Percentiles rank a stretch among this genome's conserved stretches.
phyloP scores from a whole-genome alignment of 495 filamentous ascomycete genomes.

The Trypethelium eluteriae region DNA sequence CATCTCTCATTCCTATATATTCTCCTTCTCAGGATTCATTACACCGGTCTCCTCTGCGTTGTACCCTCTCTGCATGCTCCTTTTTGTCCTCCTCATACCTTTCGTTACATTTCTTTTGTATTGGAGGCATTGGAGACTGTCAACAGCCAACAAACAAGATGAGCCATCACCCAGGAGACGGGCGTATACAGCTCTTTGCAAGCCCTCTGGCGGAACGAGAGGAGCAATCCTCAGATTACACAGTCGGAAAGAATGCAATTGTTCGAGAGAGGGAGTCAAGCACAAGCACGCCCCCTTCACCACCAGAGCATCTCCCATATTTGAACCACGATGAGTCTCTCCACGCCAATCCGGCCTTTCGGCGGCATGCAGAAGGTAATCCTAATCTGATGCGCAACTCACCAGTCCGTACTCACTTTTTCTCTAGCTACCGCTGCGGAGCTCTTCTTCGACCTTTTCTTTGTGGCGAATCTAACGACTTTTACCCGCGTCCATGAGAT shows the following conservation, averaged over 20 bases:
- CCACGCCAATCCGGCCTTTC: constrained; percentile 26
- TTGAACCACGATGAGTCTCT: constrained; percentile 20
- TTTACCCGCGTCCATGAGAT: constrained; percentile 30
- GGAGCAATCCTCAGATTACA: background rate
- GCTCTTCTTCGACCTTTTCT: constrained; percentile 34
- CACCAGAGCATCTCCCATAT: background rate
- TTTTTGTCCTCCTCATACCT: constrained; percentile 9
- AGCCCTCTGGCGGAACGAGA: constrained; percentile 7
- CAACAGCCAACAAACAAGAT: background rate
- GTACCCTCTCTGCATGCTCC: background rate
- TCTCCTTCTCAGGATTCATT: background rate
- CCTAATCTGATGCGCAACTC: background rate
- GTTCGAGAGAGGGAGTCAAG: background rate
- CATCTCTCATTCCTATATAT: background rate
- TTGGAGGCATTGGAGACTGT: background rate
- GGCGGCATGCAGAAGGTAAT: constrained; percentile 26
- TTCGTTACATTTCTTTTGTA: constrained; percentile 7
- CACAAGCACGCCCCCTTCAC: background rate
- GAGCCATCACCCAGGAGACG: constrained; percentile 14
- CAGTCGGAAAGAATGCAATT: background rate
- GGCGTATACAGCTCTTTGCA: constrained; percentile 11
- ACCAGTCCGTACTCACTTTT: background rate
- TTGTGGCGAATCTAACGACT: constrained; percentile 32
- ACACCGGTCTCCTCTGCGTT: background rate
- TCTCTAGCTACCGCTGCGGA: constrained; percentile 27